Evolutionary conservation across 768 basidiomycete genomes (phyloP), one percentile per base, ranked within the genome.

Genomic region (Amanita pallidorosea): DNA sequence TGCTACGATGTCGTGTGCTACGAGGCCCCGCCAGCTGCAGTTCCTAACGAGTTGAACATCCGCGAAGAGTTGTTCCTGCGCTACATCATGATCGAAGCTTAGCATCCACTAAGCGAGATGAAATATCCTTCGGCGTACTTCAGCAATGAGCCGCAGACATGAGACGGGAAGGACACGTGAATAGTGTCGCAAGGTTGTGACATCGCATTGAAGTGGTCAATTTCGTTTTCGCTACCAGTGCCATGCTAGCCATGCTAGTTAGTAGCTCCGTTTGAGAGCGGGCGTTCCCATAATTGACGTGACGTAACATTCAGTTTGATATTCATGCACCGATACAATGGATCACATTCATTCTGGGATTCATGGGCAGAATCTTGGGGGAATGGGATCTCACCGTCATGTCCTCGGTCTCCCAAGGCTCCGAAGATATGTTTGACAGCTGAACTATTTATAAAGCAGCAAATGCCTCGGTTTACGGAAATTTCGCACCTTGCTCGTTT

Each of bases 401-500:
- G 29, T 51, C 50, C 50, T 51, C 50, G 50, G 50, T 51, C 50
- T 45, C 41, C 35, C 29, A 44, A 35, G 13, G 42, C 15, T 49
- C 47, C 47, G 36, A 36, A 49, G 35, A 49, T 49, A 47, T 35
- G 45, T 47, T 36, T 47, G 33, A 36, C 45, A 47, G 22, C 33
- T 49, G 49, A 42, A 20, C 49, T 48, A 49, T 33, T n/a, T 49
- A 41, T 49, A 49, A 22, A 9, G 17, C 38, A 13, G 36, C 37
- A 22, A 42, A 49, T 41, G 49, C 49, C 49, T 49, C 49, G 49
- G 49, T 49, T 49, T 49, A 49, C 49, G 49, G 49, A 49, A 49
- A 49, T 41, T 20, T 49, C 38, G 49, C 49, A 38, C 36, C 47
- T 17, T 7, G 23, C 15, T 47, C 38, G 13, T 15, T 40, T 49